Conservation (phyloP, 129 eudicot species). For the Sambucus nigra region DNA sequence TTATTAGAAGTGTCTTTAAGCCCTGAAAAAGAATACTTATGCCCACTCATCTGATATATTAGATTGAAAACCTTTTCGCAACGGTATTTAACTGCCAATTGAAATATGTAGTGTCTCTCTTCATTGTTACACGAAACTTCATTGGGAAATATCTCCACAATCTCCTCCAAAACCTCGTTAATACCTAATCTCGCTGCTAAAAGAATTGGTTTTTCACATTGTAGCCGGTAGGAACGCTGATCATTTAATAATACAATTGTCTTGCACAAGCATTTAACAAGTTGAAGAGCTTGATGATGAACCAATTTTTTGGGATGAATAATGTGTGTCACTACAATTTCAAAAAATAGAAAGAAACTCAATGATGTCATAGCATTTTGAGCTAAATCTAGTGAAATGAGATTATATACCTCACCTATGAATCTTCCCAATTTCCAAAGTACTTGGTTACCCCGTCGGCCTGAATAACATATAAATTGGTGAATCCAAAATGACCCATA, state of each 20-base stretch:
- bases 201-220: slow-evolving; percentile 13
- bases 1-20: slow-evolving; percentile 22
- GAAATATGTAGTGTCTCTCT: slow-evolving; percentile 21
- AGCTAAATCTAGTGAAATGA: no score
- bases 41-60: slow-evolving; percentile 27
- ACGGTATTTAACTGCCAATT: slow-evolving; percentile 33
- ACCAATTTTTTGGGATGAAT: slow-evolving; percentile 4
- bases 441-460: no score
- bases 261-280: slow-evolving; percentile 10
- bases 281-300: slow-evolving; percentile 16
- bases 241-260: not conserved
- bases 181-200: slow-evolving; percentile 36
- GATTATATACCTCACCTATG: no score
- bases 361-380: not conserved
- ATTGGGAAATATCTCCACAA: slow-evolving; percentile 35
- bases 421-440: not conserved
- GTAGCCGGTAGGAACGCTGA: no score
- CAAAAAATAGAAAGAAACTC: not conserved
- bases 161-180: slow-evolving; percentile 34
- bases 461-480: not conserved
- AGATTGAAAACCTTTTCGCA: slow-evolving; percentile 33
- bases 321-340: not conserved
- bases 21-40: slow-evolving; percentile 20
- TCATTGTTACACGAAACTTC: slow-evolving; percentile 30
- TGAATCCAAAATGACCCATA: not conserved